Evolutionary conservation across 2,329 filamentous ascomycete genomes (phyloP), one percentile per base, ranked within the genome.

Genomic region (Fusarium circinatum): DNA sequence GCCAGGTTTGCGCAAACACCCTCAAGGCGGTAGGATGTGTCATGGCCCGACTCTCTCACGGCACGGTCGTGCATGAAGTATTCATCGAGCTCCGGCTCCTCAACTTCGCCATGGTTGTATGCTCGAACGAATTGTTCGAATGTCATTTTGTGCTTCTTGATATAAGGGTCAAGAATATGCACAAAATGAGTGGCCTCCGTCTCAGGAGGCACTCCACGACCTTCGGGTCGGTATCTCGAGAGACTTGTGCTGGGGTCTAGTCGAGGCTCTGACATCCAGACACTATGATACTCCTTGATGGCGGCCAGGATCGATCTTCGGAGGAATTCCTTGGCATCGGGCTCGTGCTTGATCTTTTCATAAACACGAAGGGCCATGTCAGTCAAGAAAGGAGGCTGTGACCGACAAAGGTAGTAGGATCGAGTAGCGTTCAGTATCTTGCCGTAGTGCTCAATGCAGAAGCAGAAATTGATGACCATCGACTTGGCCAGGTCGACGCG

Each of bases 391-490:
- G 96, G 96, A 5, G 96, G 96, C 83, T 99, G 96, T 5, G 96
- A 98, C 66, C 96, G 92, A 73, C 91, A 93, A 22, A 99, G 90
- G 80, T 99, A 99, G 86, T 99, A 99, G 4, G 95, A 95, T 41
- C 96, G 90, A 65, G 96, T 99, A 58, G 96, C 96, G 83, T 99
- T 99, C 75, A 98, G 89, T 68, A 99, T 98, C 86, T 98, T 99
- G 79, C 95, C 96, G 81, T 99, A 99, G 83, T 99, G 96, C 81
- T 95, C 92, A 83, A 99, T 98, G 84, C 94, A 97, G 86, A 99
- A 99, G 82, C 94, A 97, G 82, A 98, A 98, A 85, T 99, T 97
- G 78, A 90, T 87, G 58, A 98, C 95, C 94, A 99, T 98, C 56
- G 92, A 89, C 85, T 98, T 98, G 75, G 95, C 95, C 62, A 98